Base-by-base conservation (phyloP, 768 basidiomycete species). In the Lyophyllum atratum region DNA sequence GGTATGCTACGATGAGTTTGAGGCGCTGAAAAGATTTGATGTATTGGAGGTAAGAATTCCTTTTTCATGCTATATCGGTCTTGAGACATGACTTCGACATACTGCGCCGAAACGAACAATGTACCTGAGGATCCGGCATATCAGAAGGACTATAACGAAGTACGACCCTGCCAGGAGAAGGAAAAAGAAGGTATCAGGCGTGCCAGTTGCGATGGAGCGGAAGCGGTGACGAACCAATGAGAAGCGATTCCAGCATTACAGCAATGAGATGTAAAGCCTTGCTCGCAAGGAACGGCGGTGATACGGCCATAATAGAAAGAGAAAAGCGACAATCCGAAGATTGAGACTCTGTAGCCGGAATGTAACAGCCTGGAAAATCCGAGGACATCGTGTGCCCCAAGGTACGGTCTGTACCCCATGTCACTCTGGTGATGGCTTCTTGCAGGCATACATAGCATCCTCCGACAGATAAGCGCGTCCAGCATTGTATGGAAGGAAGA, bases 11-110 rank as follows among this genome's bases (percentile, higher is more conserved):
- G 12, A 37, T 37, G 11, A 37, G 34, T 15, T 37, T 37, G 59
- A 60, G 10, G 29, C 51, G 26, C 28, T 22, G 29, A 60, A 60
- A 60, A 51, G 15, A 50, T 28, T 40, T 40, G 47, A 26, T 54
- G 59, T 46, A 56, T 49, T 8, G 7, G 46, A 4, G 59, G 50
- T 40, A 60, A 54, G 17, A 10, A 33, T 28, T 11, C 2, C 14
- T 17, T 28, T 49, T 33, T 49, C 29, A 21, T n/a, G 8, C 48
- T 49, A 33, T 2, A 5, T 17, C 22, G 28, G 2, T 17, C 12
- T 33, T 49, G 4, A 21, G 21, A 31, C 8, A 29, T 33, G 48
- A 37, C 34, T 21, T 15, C 3, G 6, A 19, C 19, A 21, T n/a
- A 12, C 11, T 11, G 6, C 46, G 8, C 28, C 11, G 3, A 31